Base-by-base conservation (phyloP, 371 early-diverging fungal genomes). In the Basidiobolus meristosporus region DNA sequence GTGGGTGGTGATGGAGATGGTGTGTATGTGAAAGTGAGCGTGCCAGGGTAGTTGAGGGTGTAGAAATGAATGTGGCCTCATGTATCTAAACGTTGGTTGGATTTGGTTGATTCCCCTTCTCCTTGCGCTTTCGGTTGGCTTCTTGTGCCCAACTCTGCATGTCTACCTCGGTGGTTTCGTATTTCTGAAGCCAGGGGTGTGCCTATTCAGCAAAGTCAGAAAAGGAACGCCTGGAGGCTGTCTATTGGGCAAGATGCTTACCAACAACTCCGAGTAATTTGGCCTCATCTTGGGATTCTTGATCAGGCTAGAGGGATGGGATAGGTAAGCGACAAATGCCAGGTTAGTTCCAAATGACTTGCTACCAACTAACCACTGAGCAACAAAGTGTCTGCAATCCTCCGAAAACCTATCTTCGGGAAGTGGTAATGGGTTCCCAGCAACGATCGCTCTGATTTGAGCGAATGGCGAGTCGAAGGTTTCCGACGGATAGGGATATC, bases 401-500 rank as follows among this genome's bases (percentile, higher is more conserved):
- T 56, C 53, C 4, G 87, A 82, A 49, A 75, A 88, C 20, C 44
- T 45, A 21, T 58, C 60, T 2, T 48, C 58, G 14, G 87, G 84
- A 29, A 90, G 57, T 7, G 56, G 50, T 0, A 88, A 90, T 21
- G 88, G 73, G 1, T 72, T 77, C 32, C 71, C 84, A 20, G 68
- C 61, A 30, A 89, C 81, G 51, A 92, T 90, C 19, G 86, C 89
- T 42, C 68, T 76, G 37, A 90, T 54, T 44, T 88, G 88, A 10
- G 80, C 90, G 68, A 89, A 87, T 51, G 87, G 70, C 31, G 57
- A 63, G 42, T 73, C 68, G 36, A 59, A 73, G 33, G 68, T 62
- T 40, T 70, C 63, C 35, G 56, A 62, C 33, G 65, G 65, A 48
- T 77, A 85, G 17, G 82, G 83, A 50, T 80, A 82, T 42, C 78